Conservation (phyloP, 768 basidiomycete species). For the Boletus speciosus region DNA sequence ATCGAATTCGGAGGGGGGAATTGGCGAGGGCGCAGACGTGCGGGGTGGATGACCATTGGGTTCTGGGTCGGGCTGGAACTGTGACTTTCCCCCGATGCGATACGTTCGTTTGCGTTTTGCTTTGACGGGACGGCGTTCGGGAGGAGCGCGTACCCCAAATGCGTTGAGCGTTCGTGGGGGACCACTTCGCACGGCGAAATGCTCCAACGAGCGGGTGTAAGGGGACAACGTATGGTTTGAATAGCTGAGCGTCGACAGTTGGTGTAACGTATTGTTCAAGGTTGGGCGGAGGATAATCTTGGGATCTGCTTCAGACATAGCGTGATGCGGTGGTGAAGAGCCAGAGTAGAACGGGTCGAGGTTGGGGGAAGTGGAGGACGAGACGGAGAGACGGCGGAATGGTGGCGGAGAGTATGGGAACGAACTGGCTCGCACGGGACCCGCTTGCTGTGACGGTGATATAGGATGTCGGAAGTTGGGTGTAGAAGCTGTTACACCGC, state of each 20-base stretch:
- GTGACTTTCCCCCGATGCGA: conserved; percentile 43
- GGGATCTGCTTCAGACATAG: conserved; percentile 40
- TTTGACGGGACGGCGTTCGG: conserved; percentile 57
- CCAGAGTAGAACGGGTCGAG: conserved; percentile 34
- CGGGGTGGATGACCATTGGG: conserved; percentile 3
- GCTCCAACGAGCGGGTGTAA: conserved; percentile 84
- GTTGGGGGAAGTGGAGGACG: conserved; percentile 24
- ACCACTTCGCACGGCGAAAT: conserved; percentile 89
- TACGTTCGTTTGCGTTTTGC: conserved; percentile 76
- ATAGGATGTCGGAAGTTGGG: background rate
- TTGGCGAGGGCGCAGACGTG: conserved; percentile 31
- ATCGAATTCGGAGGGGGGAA: conserved; percentile 57
- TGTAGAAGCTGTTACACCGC: conserved; percentile 40
- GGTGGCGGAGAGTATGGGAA: conserved; percentile 3
- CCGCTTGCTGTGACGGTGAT: conserved; percentile 8
- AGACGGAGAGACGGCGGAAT: conserved; percentile 34
- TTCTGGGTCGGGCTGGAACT: background rate
- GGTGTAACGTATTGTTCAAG: conserved; percentile 74
- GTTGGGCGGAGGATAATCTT: conserved; percentile 64
- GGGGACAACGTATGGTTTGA: conserved; percentile 95
- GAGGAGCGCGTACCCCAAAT: conserved; percentile 31
- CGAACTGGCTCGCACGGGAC: conserved; percentile 31
- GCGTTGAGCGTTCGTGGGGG: conserved; percentile 53
- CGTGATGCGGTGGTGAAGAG: conserved; percentile 33
- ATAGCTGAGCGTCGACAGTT: conserved; percentile 79